Evolutionary conservation across 805 yeast genomes (phyloP).

Genomic region (Kazachstania taianensis): DNA sequence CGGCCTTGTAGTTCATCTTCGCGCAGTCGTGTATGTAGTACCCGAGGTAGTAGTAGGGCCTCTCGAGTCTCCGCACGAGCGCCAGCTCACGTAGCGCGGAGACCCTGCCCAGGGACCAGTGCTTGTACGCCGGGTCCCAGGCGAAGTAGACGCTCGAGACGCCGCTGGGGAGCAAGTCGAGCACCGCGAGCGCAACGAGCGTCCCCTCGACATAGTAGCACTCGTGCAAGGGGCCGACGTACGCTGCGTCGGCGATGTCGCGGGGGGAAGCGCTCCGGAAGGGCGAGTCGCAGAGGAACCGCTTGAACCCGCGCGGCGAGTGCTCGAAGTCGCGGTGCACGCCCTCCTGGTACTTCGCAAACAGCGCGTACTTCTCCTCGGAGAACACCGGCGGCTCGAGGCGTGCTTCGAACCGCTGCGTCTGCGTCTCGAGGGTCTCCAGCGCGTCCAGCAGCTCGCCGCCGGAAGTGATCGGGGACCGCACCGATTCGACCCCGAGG

Average conservation of each 20-base stretch:
- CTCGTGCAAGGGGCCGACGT: slow-evolving; percentile 64
- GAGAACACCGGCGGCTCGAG: slow-evolving; percentile 46
- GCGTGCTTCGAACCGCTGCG: slow-evolving; percentile 30
- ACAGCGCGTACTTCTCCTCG: slow-evolving; percentile 51
- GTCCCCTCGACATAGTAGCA: slow-evolving; percentile 56
- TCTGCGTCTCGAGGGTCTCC: slow-evolving; percentile 29
- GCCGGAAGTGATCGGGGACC: neutral
- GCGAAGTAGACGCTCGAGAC: slow-evolving; percentile 80
- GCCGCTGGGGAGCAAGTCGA: slow-evolving; percentile 67
- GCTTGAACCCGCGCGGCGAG: slow-evolving; percentile 38
- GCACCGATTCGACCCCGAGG: slow-evolving; percentile 3
- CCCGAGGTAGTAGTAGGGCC: slow-evolving; percentile 64
- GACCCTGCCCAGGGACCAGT: slow-evolving; percentile 64
- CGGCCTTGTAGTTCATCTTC: slow-evolving; percentile 74
- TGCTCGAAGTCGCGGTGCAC: slow-evolving; percentile 60
- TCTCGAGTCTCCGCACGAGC: slow-evolving; percentile 33
- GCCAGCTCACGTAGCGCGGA: slow-evolving; percentile 65
- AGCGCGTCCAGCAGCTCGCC: slow-evolving; percentile 29
- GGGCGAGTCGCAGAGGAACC: slow-evolving; percentile 65
- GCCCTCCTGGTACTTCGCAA: slow-evolving; percentile 54
- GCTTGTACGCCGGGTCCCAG: slow-evolving; percentile 73
- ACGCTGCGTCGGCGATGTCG: slow-evolving; percentile 15
- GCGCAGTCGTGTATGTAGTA: slow-evolving; percentile 68
- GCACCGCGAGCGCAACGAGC: slow-evolving; percentile 64
- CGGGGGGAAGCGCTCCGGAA: too few species aligned